Evolutionary conservation across 2,329 filamentous ascomycete species (phyloP).

Genomic region (Botrytis squamosa): DNA sequence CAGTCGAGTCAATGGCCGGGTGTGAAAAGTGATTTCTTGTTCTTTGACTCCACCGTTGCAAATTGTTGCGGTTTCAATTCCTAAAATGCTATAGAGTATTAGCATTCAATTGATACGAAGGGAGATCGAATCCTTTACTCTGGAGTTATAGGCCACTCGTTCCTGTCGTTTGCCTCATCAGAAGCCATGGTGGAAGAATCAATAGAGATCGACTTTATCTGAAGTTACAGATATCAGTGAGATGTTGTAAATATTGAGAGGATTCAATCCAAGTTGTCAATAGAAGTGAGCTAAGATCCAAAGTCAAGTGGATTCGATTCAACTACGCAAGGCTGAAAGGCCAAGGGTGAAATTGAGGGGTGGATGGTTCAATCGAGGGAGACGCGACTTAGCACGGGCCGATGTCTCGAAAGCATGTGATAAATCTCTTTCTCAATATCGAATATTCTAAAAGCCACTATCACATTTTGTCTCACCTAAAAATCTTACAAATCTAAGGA

Average conservation of each 20-base stretch:
- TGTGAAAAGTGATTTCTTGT: constrained; percentile 15
- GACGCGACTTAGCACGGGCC: constrained; percentile 9
- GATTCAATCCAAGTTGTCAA: neutral
- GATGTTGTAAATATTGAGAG: neutral
- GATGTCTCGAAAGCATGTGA: constrained; percentile 17
- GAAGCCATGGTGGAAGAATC: neutral
- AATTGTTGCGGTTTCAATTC: constrained; percentile 11
- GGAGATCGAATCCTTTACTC: neutral
- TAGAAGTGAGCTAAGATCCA: neutral
- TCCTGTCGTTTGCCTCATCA: neutral
- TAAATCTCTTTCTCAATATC: neutral
- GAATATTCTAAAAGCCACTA: neutral
- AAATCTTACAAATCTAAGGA: neutral
- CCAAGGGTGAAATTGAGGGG: neutral
- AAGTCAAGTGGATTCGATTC: neutral
- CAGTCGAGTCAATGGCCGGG: constrained; percentile 7
- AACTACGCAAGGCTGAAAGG: neutral
- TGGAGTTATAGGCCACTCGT: constrained; percentile 15
- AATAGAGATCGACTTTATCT: neutral
- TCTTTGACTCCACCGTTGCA: neutral
- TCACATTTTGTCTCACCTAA: neutral
- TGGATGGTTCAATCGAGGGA: neutral
- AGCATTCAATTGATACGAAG: neutral
- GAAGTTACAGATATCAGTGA: neutral
- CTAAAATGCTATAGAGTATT: neutral